Evolutionary conservation across 495 filamentous ascomycete genomes (phyloP).

Genomic region (Penicillium paxilli): DNA sequence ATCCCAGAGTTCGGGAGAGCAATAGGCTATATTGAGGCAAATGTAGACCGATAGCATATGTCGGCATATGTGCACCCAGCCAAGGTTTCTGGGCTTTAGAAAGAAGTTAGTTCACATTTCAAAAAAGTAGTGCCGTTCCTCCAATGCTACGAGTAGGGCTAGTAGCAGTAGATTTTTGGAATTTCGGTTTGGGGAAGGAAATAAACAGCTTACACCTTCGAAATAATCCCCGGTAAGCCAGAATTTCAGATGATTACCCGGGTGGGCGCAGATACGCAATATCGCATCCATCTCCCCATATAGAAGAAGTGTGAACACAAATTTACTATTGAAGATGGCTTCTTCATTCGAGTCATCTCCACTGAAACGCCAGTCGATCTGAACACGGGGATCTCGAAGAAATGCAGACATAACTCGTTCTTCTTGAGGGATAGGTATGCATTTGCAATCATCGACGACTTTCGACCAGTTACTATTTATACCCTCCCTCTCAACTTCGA

Average conservation of each 20-base stretch:
- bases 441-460: neutral
- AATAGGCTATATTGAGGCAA: neutral
- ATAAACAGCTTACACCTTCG: neutral
- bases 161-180: too few relatives aligned
- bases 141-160: too few relatives aligned
- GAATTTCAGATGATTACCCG: neutral
- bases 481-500: neutral
- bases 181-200: neutral
- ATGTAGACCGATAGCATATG: neutral
- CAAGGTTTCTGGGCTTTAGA: neutral
- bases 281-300: constrained; percentile 25
- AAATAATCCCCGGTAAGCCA: neutral
- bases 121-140: too few relatives aligned
- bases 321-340: constrained; percentile 14
- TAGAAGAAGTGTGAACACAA: constrained; percentile 22
- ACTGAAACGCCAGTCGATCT: neutral
- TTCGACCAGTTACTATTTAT: too few relatives aligned
- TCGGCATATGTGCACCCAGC: neutral
- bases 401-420: constrained; percentile 16
- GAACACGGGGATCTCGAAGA: constrained; percentile 4
- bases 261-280: constrained; percentile 16
- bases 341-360: neutral
- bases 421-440: constrained; percentile 6
- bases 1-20: constrained; percentile 16
- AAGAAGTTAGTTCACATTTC: neutral